phyloP scores from a whole-genome alignment of 2,329 filamentous ascomycete species.

The Botrytis tulipae region DNA sequence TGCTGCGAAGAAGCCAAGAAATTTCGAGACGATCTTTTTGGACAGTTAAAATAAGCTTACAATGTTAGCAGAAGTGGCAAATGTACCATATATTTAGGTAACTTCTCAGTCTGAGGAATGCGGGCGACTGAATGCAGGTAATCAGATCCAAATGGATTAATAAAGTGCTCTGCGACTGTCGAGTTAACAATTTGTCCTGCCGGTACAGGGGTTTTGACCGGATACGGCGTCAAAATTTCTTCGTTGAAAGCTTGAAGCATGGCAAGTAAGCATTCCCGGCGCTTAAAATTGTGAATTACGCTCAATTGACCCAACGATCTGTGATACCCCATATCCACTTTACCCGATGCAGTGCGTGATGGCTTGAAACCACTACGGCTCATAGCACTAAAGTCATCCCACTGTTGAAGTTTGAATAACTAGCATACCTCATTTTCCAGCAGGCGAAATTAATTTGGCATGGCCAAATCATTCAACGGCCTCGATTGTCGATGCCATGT shows the following conservation, averaged over 20 bases:
- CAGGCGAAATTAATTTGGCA: neutral
- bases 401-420: neutral
- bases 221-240: neutral
- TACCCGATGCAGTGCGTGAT: neutral
- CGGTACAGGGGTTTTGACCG: constrained; percentile 5
- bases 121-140: neutral
- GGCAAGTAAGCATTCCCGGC: constrained; percentile 6
- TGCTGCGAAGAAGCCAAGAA: neutral
- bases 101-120: neutral
- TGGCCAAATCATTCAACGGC: neutral
- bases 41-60: neutral
- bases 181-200: neutral
- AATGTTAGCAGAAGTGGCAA: neutral
- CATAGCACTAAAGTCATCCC: neutral
- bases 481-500: neutral
- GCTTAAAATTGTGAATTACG: neutral
- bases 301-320: neutral
- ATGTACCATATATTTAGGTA: neutral
- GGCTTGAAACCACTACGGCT: neutral
- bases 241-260: neutral
- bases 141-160: neutral
- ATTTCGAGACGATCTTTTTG: neutral
- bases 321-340: neutral
- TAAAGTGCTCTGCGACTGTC: neutral
- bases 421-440: neutral